Evolutionary conservation across 2,329 filamentous ascomycete species (phyloP).

Genomic region (Cladosporium phlei): DNA sequence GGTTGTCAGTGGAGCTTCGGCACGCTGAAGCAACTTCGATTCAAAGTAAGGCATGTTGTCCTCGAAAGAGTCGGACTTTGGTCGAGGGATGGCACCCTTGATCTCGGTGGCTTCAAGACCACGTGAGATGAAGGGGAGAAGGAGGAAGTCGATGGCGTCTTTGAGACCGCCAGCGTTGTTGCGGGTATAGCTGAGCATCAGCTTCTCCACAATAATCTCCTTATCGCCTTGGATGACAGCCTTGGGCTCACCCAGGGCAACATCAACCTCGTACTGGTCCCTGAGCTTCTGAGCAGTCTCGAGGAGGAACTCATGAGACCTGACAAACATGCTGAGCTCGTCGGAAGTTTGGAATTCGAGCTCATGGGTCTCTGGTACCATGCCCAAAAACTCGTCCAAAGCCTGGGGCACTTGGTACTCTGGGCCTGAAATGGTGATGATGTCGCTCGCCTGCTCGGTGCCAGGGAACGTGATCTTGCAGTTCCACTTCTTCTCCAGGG

Average conservation of each 20-base stretch:
- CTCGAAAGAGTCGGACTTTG: conserved; percentile 97
- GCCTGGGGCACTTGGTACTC: conserved; percentile 98
- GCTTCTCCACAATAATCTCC: conserved; percentile 42
- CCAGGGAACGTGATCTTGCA: conserved; percentile 99
- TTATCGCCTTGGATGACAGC: conserved; percentile 39
- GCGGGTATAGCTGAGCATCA: conserved; percentile 67
- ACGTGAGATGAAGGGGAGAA: conserved; percentile 76
- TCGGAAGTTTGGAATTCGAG: conserved; percentile 73
- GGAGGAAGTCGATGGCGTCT: conserved; percentile 92
- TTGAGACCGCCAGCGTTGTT: conserved; percentile 95
- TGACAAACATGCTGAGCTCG: conserved; percentile 74
- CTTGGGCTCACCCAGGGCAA: conserved; percentile 59
- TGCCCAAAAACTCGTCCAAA: conserved; percentile 91
- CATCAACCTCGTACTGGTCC: conserved; percentile 85
- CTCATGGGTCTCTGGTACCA: conserved; percentile 96
- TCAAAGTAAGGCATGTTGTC: conserved; percentile 96
- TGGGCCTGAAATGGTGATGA: conserved; percentile 90
- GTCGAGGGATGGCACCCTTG: conserved; percentile 93
- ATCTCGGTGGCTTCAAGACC: conserved; percentile 84
- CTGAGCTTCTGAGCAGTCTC: conserved; percentile 82
- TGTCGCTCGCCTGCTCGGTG: conserved; percentile 93
- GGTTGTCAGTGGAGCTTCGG: conserved; percentile 68
- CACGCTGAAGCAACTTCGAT: conserved; percentile 91
- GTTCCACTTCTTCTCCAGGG: conserved; percentile 98
- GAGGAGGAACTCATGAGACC: conserved; percentile 72